Evolutionary conservation across 805 yeast species (phyloP), one percentile per base, ranked within the genome.

Genomic region (Schizosaccharomyces pombe): DNA sequence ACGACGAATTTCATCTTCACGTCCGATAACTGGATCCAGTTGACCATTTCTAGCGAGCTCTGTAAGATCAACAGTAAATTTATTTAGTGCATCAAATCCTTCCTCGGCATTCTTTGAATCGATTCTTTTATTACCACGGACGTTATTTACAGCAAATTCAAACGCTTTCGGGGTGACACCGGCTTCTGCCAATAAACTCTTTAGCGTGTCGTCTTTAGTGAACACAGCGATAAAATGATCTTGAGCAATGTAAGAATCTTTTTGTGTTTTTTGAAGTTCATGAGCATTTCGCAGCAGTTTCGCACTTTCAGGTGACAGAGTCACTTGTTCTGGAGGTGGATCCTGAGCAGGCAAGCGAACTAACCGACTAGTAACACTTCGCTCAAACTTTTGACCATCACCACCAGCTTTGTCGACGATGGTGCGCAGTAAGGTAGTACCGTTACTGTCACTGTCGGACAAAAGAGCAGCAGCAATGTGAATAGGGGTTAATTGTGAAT

Each of bases 1-100:
- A 60, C 96, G 76, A 70, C 97, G 77, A 60, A 91, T 91, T 70
- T 91, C 98, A 68, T 91, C 98, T 67, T 91, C 98, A 71, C 98
- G 82, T 56, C 98, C 98, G 64, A 91, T 91, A 47, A 91, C 98
- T 2, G 98, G 98, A 68, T 91, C 98, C 57, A 91, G 78, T 65
- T 84, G 85, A 64, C 98, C 98, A 64, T 82, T 80, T 59, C 93
- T 74, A 9, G 98, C 98, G 66, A 78, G 79, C 62, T 85, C 93
- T 1, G 98, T 91, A 73, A 91, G 75, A 67, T 91, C 96, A 60
- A 82, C 76, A 57, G 97, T 95, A 67, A 91, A 91, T 65, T 91
- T 91, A 57, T 76, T 70, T 61, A 91, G 71, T 62, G 85, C 91
- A 66, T 91, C 98, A 59, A 75, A 78, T 58, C 81, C 75, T 19